Base-by-base conservation (phyloP, 2,329 filamentous ascomycete species). In the Xylaria sp. region DNA sequence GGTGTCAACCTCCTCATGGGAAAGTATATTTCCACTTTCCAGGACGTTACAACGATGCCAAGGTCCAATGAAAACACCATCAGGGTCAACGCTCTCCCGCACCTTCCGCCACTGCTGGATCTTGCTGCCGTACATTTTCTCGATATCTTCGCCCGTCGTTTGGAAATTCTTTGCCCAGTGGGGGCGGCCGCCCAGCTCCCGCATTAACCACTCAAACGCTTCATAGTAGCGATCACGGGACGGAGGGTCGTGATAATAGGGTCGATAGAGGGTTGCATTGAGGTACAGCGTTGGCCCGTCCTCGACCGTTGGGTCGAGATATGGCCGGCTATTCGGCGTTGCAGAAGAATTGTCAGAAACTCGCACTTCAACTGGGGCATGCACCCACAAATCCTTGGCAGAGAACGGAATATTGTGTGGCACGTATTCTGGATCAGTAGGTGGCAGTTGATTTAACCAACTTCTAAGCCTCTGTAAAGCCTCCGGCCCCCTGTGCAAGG, bases 151-250 rank as follows among this genome's bases (percentile, higher is more conserved):
- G 10, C 84, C 82, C 3, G 84, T 81, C 8, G 83, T 82, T 47
- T 82, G 80, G 75, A 96, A 97, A 75, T 97, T 96, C 83, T 97
- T 97, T 7, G 93, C 93, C 91, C 93, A 97, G 77, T 97, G 93
- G 17, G 93, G 93, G 46, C 85, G 85, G 8, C 90, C 93, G 54
- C 90, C 91, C 68, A 96, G 80, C 44, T 96, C 90, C 61, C 87
- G 88, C 93, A 96, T 96, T 46, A 97, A 81, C 82, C 89, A 94
- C 76, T 97, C 93, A 67, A 97, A 96, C 1, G 90, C 93, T 76
- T 93, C 84, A 75, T 96, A 97, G 80, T 96, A 96, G 47, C 90
- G 85, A 55, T 83, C 82, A 54, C 82, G 85, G 71, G 90, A 93
- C 0, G 91, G 90, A 9, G 93, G 92, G 69, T 96, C 91, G 61